Base-by-base conservation (phyloP, 352 stramenopile genomes). In the Lagenidium sp. region DNA sequence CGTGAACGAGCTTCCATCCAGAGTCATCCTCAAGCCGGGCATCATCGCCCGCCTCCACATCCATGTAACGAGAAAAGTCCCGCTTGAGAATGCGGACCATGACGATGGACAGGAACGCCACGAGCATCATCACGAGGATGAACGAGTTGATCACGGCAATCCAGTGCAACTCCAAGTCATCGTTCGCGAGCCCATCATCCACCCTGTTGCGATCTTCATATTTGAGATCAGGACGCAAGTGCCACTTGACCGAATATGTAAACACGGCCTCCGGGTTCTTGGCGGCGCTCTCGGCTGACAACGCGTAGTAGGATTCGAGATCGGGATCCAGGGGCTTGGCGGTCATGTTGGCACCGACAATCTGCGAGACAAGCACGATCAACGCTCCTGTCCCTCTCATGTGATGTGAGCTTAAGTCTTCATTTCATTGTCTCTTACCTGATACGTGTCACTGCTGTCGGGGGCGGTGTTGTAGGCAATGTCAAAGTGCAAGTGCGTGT, bases 61-160 rank as follows among this genome's bases (percentile, higher is more conserved):
- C 90, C 73, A 97, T 96, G 66, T 98, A 98, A 10, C 87, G 77
- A n/a, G 91, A 94, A 52, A 98, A 98, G 63, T 99, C 96, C 47
- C 97, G 97, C 61, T 98, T 98, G 47, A 99, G 81, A 19, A 98
- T 95, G 38, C 95, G 81, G 59, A 98, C 73, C 65, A 99, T 85
- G 52, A 99, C 97, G 46, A 98, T 97, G 19, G 85, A 90, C 37
- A 99, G 71, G 53, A 98, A 98, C 2, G 80, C 85, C 8, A 88
- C 97, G n/a, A 99, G 77, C 42, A 99, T 83, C 53, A 99, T 81
- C 7, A 99, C 95, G 29, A 99, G 68, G 23, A 99, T 94, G 52
- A 98, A 97, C 48, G 91, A 97, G 60, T 99, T 99, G 68, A 98
- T 97, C 59, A 99, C 97, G 15, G 86, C 97, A 35, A 99, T 84